Percentiles rank a stretch among this genome's conserved stretches.
phyloP scores from a whole-genome alignment of 2,329 filamentous ascomycete genomes.

The Aspergillus sp. region DNA sequence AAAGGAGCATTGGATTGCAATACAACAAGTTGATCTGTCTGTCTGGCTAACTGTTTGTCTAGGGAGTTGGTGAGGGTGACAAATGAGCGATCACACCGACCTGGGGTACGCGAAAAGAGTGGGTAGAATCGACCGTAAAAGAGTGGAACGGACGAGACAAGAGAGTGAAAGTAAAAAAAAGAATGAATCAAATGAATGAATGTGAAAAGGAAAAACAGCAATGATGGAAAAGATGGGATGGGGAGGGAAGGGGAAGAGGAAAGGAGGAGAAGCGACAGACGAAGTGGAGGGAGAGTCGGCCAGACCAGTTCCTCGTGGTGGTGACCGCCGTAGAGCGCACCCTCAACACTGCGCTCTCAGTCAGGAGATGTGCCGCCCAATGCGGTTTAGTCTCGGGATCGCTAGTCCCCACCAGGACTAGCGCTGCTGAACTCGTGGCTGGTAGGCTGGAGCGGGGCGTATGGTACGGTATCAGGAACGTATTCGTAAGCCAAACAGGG shows the following conservation, averaged over 20 bases:
- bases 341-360: not conserved
- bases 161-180: conserved; percentile 31
- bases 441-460: not conserved
- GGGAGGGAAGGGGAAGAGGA: conserved; percentile 13
- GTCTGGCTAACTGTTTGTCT: not conserved
- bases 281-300: not conserved
- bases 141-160: conserved; percentile 52
- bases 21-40: conserved; percentile 2
- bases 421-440: not conserved
- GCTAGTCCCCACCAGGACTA: not conserved
- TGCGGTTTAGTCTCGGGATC: conserved; percentile 7
- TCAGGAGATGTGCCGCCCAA: conserved; percentile 1
- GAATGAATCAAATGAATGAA: conserved; percentile 28
- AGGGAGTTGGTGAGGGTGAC: conserved; percentile 20
- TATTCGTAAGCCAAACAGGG: not conserved
- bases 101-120: conserved; percentile 35
- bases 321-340: not conserved
- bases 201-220: conserved; percentile 25
- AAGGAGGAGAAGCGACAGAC: conserved; percentile 11
- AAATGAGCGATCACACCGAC: conserved; percentile 23
- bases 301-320: conserved; percentile 1
- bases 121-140: conserved; percentile 49
- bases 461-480: not conserved
- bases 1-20: conserved; percentile 13
- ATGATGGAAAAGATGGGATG: conserved; percentile 26